Base-by-base conservation (phyloP, 2,329 filamentous ascomycete species). In the Gyromitra esculenta region DNA sequence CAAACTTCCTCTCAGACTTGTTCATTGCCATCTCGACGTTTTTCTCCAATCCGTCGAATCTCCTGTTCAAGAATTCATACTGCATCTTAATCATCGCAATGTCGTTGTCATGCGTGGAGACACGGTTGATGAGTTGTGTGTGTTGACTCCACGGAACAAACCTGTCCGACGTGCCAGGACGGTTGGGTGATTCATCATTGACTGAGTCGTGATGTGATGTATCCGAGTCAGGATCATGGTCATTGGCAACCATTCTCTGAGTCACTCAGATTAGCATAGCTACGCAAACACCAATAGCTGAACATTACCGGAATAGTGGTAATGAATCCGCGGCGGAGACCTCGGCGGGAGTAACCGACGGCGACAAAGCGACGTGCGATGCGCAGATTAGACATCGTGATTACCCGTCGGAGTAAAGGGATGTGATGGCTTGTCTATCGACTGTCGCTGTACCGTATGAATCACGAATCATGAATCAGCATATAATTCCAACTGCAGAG, bases 251-350 rank as follows among this genome's bases (percentile, higher is more conserved):
- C 45, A 71, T 71, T 64, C 57, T 45, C 68, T 45, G 11, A 43
- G 57, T 21, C 41, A 63, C 68, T 64, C 37, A 37, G 50, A 67
- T 57, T 54, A 71, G 67, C 57, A 63, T 63, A 71, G 57, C 57
- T 71, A 73, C 62, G 52, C 52, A 60, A 59, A 73, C 60, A 60
- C 70, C 52, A 66, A 59, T 62, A 73, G 59, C 62, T 60, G 60
- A 73, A 73, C 60, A 25, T 52, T 73, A 35, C 68, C 68, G 45
- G 8, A 72, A 48, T 72, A 70, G 43, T 60, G 41, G 66, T 39
- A 69, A 13, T 70, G 31, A 70, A 70, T 70, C 43, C 57, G 57
- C 60, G 60, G 59, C 50, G 48, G 9, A 72, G 59, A 72, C 50
- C 68, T 57, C 7, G 48, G 48, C 37, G 48, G 68, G 57, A 64